A percentile compares a stretch with the other conserved stretches of the same genome.
Evolutionary conservation across 2,329 filamentous ascomycete species (phyloP).

Genomic region (Chaetomiaceae sp.): DNA sequence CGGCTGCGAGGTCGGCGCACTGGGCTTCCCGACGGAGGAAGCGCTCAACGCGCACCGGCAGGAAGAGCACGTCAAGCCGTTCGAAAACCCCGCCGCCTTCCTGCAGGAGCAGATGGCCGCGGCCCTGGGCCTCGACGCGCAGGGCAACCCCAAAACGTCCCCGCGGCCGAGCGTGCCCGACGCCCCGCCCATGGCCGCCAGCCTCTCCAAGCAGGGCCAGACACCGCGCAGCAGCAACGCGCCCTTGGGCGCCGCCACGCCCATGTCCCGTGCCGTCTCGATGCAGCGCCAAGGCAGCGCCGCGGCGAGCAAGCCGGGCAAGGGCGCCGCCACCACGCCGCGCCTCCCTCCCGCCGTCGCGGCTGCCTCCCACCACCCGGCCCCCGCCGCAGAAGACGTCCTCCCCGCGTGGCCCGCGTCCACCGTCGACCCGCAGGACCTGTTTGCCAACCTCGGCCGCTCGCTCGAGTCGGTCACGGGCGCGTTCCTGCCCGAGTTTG

Average conservation of each 20-base stretch:
- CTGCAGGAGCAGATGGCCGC: constrained; percentile 43
- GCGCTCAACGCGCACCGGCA: constrained; percentile 46
- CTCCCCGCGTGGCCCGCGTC: constrained; percentile 34
- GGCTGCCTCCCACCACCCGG: no score
- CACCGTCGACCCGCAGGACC: constrained; percentile 49
- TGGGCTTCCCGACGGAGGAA: constrained; percentile 50
- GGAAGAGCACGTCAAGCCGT: constrained; percentile 54
- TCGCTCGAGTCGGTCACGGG: constrained; percentile 36
- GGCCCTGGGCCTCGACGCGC: constrained; percentile 45
- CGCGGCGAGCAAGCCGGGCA: constrained; percentile 36
- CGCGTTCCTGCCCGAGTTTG: constrained; percentile 48
- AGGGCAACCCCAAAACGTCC: constrained; percentile 39
- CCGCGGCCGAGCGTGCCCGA: constrained; percentile 18
- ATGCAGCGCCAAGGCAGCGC: constrained; percentile 47
- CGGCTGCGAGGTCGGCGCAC: constrained; percentile 46
- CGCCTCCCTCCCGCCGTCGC: constrained; percentile 16
- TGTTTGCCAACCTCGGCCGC: constrained; percentile 35
- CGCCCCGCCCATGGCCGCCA: constrained; percentile 34
- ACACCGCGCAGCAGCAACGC: constrained; percentile 32
- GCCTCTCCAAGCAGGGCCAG: constrained; percentile 43
- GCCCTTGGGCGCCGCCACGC: no score
- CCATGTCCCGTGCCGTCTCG: constrained; percentile 45
- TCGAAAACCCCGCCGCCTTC: constrained; percentile 49
- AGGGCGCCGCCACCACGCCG: constrained; percentile 21
- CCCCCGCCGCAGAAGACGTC: no score